These are phyloP conservation scores for Coprinellus aureogranulatus DNA, from an alignment of 768 basidiomycete species.

Conservation along the genomic window DNA sequence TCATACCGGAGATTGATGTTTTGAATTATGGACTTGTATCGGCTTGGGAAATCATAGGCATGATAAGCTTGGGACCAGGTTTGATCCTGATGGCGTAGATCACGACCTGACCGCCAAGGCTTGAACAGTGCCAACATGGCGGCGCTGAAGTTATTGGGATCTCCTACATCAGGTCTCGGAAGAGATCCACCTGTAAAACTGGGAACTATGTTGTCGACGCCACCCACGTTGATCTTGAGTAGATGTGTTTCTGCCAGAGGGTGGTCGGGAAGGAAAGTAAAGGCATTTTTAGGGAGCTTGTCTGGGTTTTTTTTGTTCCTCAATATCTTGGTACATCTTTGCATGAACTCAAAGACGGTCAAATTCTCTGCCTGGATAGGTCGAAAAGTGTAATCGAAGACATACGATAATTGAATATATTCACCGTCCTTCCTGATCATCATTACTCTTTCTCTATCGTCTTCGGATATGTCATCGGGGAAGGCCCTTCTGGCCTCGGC, in stretches of 20 bases:
- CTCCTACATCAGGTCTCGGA: constrained; percentile 29
- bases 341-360: constrained; percentile 27
- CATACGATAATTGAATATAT: too few relatives aligned
- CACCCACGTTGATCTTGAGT: not conserved
- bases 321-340: not conserved
- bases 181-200: constrained; percentile 30
- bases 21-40: constrained; percentile 15
- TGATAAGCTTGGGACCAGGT: constrained; percentile 24
- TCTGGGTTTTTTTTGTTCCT: not conserved
- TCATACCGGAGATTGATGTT: constrained; percentile 26
- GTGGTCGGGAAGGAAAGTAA: constrained; percentile 10
- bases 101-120: constrained; percentile 29
- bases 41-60: constrained; percentile 5
- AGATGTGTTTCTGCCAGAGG: constrained; percentile 10
- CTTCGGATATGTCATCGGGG: too few relatives aligned
- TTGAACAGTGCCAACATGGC: constrained; percentile 34
- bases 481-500: not conserved
- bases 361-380: constrained; percentile 17
- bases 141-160: constrained; percentile 30
- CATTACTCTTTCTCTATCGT: too few relatives aligned
- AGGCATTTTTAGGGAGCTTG: not conserved
- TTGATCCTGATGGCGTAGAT: constrained; percentile 20
- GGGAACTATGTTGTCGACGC: constrained; percentile 13
- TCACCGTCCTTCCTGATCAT: too few relatives aligned
- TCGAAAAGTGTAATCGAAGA: constrained; percentile 22